phyloP scores from a whole-genome alignment of 306 rosid genomes.

The Albizia julibrissin region DNA sequence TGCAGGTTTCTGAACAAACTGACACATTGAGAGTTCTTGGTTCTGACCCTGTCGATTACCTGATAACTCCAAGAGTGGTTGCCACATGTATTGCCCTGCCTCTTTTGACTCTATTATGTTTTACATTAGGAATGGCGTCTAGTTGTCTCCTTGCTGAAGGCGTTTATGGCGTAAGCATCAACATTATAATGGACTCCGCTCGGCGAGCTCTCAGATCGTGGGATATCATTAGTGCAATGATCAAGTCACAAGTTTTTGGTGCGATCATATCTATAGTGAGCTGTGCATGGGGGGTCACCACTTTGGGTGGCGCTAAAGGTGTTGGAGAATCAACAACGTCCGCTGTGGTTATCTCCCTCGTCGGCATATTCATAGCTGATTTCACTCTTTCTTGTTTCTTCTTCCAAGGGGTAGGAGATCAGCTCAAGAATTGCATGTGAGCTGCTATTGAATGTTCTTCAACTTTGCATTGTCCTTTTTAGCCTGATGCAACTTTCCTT shows the following conservation, averaged over 20 bases:
- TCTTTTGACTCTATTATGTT: constrained; percentile 81
- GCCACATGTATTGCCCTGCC: constrained; percentile 84
- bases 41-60: constrained; percentile 86
- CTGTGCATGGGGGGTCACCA: constrained; percentile 95
- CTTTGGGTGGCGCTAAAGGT: constrained; percentile 94
- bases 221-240: constrained; percentile 93
- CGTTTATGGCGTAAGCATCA: constrained; percentile 85
- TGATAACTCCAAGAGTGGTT: constrained; percentile 89
- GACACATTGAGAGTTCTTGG: constrained; percentile 93
- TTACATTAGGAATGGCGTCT: constrained; percentile 87
- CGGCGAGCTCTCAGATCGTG: constrained; percentile 74
- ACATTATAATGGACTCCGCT: constrained; percentile 93
- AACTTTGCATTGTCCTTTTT: neutral
- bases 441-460: constrained; percentile 25
- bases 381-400: constrained; percentile 79
- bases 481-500: neutral
- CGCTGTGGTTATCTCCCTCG: constrained; percentile 94
- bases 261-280: constrained; percentile 89
- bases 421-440: constrained; percentile 73
- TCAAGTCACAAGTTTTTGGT: constrained; percentile 91
- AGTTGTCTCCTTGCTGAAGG: constrained; percentile 85
- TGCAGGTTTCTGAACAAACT: constrained; percentile 98
- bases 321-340: constrained; percentile 97
- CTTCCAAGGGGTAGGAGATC: constrained; percentile 96
- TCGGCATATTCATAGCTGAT: constrained; percentile 92